phyloP scores from a whole-genome alignment of 495 filamentous ascomycete genomes.

The Talaromyces wortmannii region DNA sequence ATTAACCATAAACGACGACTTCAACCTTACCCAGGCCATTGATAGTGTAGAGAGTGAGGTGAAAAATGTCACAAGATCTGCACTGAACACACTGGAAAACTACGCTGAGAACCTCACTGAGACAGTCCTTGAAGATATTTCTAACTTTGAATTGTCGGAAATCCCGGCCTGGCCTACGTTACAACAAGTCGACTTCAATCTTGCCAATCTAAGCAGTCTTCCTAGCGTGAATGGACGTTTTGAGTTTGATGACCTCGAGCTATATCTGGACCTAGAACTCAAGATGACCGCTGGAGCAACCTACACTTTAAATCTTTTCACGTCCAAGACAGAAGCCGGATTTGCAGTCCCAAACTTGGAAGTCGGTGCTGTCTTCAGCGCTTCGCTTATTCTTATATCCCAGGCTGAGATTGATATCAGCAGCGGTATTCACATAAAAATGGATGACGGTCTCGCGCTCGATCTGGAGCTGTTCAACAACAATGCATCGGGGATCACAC shows the following conservation, averaged over 20 bases:
- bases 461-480: constrained; percentile 35
- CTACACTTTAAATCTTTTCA: constrained; percentile 42
- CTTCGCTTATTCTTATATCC: constrained; percentile 42
- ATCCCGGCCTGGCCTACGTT: constrained; percentile 16
- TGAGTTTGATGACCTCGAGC: constrained; percentile 42
- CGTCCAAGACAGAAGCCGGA: constrained; percentile 34
- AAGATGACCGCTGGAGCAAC: constrained; percentile 30
- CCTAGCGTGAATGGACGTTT: constrained; percentile 34
- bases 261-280: constrained; percentile 44
- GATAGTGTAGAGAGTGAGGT: constrained; percentile 22
- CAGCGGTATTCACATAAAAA: constrained; percentile 44
- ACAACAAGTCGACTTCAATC: constrained; percentile 9
- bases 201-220: constrained; percentile 33
- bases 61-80: constrained; percentile 19
- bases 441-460: constrained; percentile 36
- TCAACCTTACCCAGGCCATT: constrained; percentile 29
- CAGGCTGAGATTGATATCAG: constrained; percentile 39
- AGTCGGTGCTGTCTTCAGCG: constrained; percentile 32
- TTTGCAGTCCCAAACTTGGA: constrained; percentile 26
- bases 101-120: constrained; percentile 11
- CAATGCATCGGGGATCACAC: constrained; percentile 34
- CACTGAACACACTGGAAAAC: constrained; percentile 2
- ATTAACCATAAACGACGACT: constrained; percentile 28
- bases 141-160: constrained; percentile 1
- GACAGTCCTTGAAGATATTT: constrained; percentile 2